phyloP scores from a whole-genome alignment of 345 rosid species.

The Cochlearia excelsa region DNA sequence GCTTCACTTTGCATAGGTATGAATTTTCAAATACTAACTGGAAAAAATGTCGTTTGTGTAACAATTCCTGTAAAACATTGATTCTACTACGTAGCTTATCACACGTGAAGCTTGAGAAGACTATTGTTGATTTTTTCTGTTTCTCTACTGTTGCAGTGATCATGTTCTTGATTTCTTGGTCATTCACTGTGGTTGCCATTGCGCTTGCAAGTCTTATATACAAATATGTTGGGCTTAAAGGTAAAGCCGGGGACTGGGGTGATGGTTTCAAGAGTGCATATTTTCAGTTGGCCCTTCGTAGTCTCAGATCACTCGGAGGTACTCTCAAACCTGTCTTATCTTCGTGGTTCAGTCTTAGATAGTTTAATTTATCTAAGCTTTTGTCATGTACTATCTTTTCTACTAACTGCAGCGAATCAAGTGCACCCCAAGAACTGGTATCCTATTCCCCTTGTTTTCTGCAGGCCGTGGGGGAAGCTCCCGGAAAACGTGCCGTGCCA shows the following conservation, averaged over 20 bases:
- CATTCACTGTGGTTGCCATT: constrained; percentile 85
- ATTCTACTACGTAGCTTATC: constrained; percentile 12
- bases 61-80: neutral
- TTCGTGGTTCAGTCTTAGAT: too few relatives aligned
- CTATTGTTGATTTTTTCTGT: constrained; percentile 24
- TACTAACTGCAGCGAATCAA: constrained; percentile 70
- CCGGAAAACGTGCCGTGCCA: constrained; percentile 99
- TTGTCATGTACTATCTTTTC: constrained; percentile 4
- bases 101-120: constrained; percentile 9
- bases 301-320: constrained; percentile 99
- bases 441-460: constrained; percentile 93
- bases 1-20: constrained; percentile 84
- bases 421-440: constrained; percentile 99
- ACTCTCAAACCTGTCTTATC: neutral
- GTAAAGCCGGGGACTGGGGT: constrained; percentile 99
- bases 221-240: constrained; percentile 92
- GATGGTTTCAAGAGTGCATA: constrained; percentile 99
- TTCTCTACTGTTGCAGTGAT: constrained; percentile 67
- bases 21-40: constrained; percentile 22
- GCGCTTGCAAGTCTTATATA: constrained; percentile 97
- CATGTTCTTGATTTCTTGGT: constrained; percentile 99
- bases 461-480: constrained; percentile 99
- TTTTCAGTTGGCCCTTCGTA: constrained; percentile 97
- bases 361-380: neutral
- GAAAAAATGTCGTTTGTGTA: neutral